These are phyloP conservation scores for Athelia sp. DNA, from an alignment of 1,284 basidiomycete species.

Conservation along the genomic window DNA sequence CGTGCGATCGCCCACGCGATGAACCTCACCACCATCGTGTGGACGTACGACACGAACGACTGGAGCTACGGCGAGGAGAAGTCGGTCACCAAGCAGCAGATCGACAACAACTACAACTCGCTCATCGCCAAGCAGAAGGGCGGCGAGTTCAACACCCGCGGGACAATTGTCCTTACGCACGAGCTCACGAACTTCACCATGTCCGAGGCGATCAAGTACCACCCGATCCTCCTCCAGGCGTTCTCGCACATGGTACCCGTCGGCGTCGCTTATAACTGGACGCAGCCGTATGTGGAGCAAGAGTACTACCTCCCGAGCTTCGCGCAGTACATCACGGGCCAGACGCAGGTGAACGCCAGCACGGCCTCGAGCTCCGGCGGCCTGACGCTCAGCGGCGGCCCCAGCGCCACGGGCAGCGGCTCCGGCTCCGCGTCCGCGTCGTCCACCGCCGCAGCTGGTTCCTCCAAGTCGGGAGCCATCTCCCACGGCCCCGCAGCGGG, in stretches of 20 bases:
- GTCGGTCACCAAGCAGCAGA: conserved; percentile 29
- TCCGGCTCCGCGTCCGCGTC: no score
- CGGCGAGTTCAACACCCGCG: conserved; percentile 38
- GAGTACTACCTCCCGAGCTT: conserved; percentile 36
- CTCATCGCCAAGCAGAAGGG: conserved; percentile 32
- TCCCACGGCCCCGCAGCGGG: no score
- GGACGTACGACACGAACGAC: conserved; percentile 74
- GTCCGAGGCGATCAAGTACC: conserved; percentile 38
- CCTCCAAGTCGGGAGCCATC: no score
- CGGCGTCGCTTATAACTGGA: conserved; percentile 39
- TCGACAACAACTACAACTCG: conserved; percentile 37
- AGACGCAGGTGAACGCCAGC: no score
- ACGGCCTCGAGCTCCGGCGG: no score
- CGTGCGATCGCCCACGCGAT: conserved; percentile 69
- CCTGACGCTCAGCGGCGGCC: no score
- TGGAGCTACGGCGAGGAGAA: conserved; percentile 52
- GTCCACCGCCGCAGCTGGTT: no score
- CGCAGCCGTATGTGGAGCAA: conserved; percentile 42
- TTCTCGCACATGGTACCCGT: conserved; percentile 47
- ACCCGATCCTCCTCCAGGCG: conserved; percentile 30
- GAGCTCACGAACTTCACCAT: conserved; percentile 48
- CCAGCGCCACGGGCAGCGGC: no score
- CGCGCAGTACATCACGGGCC: conserved; percentile 29
- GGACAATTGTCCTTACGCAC: conserved; percentile 45
- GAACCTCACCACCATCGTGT: conserved; percentile 64